Evolutionary conservation across 2,329 filamentous ascomycete species (phyloP).

Genomic region (Fusarium ramigenum): DNA sequence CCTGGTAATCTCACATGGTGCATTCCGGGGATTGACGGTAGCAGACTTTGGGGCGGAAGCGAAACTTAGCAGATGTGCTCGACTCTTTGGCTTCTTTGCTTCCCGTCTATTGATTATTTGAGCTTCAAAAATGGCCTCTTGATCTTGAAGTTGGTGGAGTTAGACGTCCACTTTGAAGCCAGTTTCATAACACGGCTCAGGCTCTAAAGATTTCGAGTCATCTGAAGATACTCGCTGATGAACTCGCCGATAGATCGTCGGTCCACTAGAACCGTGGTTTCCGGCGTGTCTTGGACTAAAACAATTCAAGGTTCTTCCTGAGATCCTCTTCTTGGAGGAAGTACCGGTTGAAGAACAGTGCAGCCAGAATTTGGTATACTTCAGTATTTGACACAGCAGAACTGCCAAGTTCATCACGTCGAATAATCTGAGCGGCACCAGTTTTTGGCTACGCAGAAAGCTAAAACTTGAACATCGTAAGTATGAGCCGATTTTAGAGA

Average conservation of each 20-base stretch:
- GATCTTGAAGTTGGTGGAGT: background rate
- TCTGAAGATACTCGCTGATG: slow-evolving; percentile 3
- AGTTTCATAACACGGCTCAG: background rate
- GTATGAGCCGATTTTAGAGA: background rate
- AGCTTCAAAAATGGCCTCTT: background rate
- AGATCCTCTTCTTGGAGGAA: background rate
- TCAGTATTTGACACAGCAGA: background rate
- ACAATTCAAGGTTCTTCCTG: background rate
- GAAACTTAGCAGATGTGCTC: background rate
- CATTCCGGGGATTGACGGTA: background rate
- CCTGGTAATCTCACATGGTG: background rate
- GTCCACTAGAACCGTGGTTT: background rate
- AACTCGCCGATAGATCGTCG: background rate
- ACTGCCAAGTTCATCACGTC: background rate
- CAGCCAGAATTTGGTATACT: background rate
- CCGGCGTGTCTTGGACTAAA: slow-evolving; percentile 2
- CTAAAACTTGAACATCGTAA: background rate
- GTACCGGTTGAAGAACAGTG: slow-evolving; percentile 2
- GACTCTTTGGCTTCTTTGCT: background rate
- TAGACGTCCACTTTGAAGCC: background rate
- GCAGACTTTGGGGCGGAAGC: background rate
- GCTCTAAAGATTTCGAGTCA: background rate
- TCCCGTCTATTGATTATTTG: background rate
- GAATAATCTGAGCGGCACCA: background rate
- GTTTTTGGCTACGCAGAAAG: background rate